phyloP scores from a whole-genome alignment of 805 yeast genomes.

The Zygotorulaspora danielsina region DNA sequence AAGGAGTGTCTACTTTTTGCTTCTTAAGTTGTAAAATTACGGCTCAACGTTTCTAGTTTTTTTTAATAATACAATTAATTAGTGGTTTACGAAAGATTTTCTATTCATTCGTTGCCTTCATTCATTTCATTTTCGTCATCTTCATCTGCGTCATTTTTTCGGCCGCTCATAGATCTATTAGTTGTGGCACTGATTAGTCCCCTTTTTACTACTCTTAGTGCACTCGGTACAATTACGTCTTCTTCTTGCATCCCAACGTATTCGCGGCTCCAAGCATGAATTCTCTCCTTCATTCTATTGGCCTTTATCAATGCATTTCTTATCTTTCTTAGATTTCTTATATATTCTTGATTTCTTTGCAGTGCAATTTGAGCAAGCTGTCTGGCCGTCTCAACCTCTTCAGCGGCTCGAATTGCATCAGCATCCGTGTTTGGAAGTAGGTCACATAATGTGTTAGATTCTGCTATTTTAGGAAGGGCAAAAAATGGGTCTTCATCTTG shows the following conservation, averaged over 20 bases:
- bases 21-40: neutral
- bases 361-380: slow-evolving; percentile 73
- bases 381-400: slow-evolving; percentile 63
- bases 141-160: slow-evolving; percentile 26
- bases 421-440: slow-evolving; percentile 32
- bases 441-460: slow-evolving; percentile 15
- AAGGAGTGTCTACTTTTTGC: slow-evolving; percentile 3
- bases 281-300: slow-evolving; percentile 63
- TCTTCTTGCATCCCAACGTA: slow-evolving; percentile 63
- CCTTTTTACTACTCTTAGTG: slow-evolving; percentile 34
- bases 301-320: slow-evolving; percentile 76
- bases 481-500: slow-evolving; percentile 57
- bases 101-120: slow-evolving; percentile 2
- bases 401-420: slow-evolving; percentile 48
- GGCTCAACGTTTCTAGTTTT: neutral
- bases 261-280: slow-evolving; percentile 81
- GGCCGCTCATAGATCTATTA: slow-evolving; percentile 27
- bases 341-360: slow-evolving; percentile 82
- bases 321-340: slow-evolving; percentile 68
- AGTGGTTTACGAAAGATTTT: neutral
- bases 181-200: slow-evolving; percentile 37
- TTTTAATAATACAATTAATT: neutral
- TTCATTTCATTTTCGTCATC: slow-evolving; percentile 23
- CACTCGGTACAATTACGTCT: slow-evolving; percentile 38
- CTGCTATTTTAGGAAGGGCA: slow-evolving; percentile 49